Evolutionary conservation across 345 rosid genomes (phyloP), one percentile per base, ranked within the genome.

Genomic region (Pistacia atlantica): DNA sequence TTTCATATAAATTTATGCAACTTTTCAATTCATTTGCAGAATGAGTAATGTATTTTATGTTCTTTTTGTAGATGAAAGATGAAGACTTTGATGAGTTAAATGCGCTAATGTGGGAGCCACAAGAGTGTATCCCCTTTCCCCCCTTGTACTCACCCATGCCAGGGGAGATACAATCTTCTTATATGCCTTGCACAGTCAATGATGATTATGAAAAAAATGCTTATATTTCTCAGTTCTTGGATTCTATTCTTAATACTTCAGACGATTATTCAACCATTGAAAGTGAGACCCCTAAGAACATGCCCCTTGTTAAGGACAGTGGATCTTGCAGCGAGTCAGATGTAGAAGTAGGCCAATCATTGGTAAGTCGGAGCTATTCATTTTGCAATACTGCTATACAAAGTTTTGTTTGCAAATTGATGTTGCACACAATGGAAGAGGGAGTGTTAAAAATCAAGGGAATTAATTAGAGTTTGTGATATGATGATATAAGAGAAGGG

Each of bases 61-160:
- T 16, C 68, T 83, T 16, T 71, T 18, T 78, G 22, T 17, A 28
- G 81, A 72, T 70, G 73, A 78, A 82, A 62, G 90, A 83, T 54
- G 72, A 42, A 42, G 46, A 61, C 42, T 61, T 77, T 37, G 78
- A 80, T 71, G 58, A 37, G 48, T 72, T 48, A 8, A 13, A 37
- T 63, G 79, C 64, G 11, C 71, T 80, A 17, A 65, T 75, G 28
- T 42, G 57, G 9, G 88, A 80, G 69, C 66, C 87, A 10, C 71
- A 76, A 22, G 84, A 85, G 71, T 77, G 67, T 83, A 77, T 72
- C 14, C 37, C 85, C 25, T 83, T 88, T 78, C 78, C 90, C 11
- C 89, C 90, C 20, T 67, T 85, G 75, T 86, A 87, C 54, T 61
- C 80, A 1, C 89, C 83, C 57, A 59, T 79, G 68, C 90, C 81